A percentile compares a stretch with the other conserved stretches of the same genome.
Conservation (phyloP, 208 protist genomes). For the Trypanosoma rangeli region DNA sequence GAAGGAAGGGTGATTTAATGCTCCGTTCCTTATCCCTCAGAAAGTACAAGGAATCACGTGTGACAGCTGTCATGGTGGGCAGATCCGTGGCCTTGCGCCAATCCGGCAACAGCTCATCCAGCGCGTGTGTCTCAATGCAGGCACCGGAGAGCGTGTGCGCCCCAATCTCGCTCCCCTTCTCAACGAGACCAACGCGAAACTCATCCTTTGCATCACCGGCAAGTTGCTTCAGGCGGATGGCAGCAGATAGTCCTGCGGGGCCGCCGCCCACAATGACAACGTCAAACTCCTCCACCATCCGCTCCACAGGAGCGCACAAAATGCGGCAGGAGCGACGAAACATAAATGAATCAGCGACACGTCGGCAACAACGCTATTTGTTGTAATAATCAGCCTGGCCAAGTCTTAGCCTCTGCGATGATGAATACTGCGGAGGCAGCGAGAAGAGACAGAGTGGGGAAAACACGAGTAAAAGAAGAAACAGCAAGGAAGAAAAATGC, state of each 20-base stretch:
- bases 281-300: conserved; percentile 94
- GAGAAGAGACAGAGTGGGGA: background rate
- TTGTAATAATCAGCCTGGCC: too few species aligned
- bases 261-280: conserved; percentile 97
- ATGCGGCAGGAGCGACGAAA: conserved; percentile 38
- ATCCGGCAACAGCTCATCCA: conserved; percentile 97
- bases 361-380: too few species aligned
- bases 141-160: conserved; percentile 97
- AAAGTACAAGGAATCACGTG: conserved; percentile 89
- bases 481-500: conserved; percentile 5
- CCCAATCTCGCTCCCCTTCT: conserved; percentile 96
- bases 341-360: conserved; percentile 27
- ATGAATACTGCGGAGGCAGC: background rate
- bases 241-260: conserved; percentile 93
- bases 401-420: too few species aligned
- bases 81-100: conserved; percentile 78
- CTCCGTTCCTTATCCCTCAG: conserved; percentile 52
- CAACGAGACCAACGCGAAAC: conserved; percentile 92
- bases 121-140: conserved; percentile 94
- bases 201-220: conserved; percentile 73
- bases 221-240: conserved; percentile 96
- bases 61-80: conserved; percentile 89
- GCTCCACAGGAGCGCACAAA: conserved; percentile 53
- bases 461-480: background rate
- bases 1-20: conserved; percentile 75